A percentile compares a stretch with the other conserved stretches of the same genome.
Conservation (phyloP, 306 rosid genomes). For the Vigna reflexopilosa region DNA sequence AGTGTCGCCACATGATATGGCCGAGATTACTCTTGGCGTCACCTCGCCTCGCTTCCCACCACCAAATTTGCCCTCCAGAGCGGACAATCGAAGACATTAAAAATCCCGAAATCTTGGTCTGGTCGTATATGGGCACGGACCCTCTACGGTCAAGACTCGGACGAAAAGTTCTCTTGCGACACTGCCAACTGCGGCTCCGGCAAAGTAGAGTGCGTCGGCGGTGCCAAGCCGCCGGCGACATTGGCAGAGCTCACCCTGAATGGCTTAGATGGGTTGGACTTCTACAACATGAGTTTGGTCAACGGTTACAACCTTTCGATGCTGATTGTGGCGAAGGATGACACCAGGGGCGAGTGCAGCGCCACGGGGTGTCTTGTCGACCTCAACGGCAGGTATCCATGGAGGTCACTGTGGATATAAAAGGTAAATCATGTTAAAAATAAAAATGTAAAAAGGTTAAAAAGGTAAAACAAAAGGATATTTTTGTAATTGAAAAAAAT, state of each 20-base stretch:
- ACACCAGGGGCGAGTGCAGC: slow-evolving; percentile 76
- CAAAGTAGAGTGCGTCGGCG: slow-evolving; percentile 69
- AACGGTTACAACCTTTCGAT: slow-evolving; percentile 94
- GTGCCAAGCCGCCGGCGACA: slow-evolving; percentile 93
- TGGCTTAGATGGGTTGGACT: slow-evolving; percentile 82
- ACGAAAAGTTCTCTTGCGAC: slow-evolving; percentile 70
- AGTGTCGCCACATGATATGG: slow-evolving; percentile 84
- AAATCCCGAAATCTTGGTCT: slow-evolving; percentile 79
- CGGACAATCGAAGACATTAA: slow-evolving; percentile 65
- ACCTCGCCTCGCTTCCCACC: slow-evolving; percentile 70
- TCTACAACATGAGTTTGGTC: slow-evolving; percentile 91
- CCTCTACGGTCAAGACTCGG: slow-evolving; percentile 61
- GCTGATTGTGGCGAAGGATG: slow-evolving; percentile 73
- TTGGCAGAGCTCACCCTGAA: slow-evolving; percentile 91
- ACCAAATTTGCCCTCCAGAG: slow-evolving; percentile 71
- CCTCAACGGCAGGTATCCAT: slow-evolving; percentile 78
- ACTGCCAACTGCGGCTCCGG: slow-evolving; percentile 93
- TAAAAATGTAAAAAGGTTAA: too few species aligned
- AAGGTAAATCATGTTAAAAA: too few species aligned
- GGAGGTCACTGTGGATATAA: slow-evolving; percentile 1
- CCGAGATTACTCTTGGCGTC: slow-evolving; percentile 91
- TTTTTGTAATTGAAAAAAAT: too few species aligned
- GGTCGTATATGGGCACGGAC: slow-evolving; percentile 95
- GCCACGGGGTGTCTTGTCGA: slow-evolving; percentile 90
- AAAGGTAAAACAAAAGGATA: too few species aligned